Evolutionary conservation across 345 rosid species (phyloP).

Genomic region (Mangifera indica): DNA sequence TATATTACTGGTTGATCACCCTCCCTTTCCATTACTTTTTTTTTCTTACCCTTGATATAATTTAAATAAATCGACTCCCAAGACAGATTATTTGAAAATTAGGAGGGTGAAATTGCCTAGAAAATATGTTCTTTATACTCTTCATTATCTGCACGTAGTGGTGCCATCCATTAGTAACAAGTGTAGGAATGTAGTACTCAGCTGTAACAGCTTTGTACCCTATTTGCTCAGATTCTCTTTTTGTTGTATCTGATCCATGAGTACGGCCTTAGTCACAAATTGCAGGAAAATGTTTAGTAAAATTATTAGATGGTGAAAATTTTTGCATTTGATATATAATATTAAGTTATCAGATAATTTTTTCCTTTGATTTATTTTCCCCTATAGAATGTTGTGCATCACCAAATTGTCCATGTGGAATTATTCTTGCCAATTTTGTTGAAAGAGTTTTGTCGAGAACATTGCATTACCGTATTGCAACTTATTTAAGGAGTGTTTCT

Average conservation of each 20-base stretch:
- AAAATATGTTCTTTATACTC: neutral
- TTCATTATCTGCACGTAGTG: neutral
- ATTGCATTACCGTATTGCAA: no score
- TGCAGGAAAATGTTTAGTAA: neutral
- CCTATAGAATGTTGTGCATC: neutral
- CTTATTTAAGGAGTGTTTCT: no score
- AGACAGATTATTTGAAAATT: conserved; percentile 25
- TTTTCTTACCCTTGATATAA: neutral
- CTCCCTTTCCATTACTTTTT: neutral
- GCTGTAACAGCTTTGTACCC: neutral
- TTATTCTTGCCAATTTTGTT: no score
- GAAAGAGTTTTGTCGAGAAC: no score
- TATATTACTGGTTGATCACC: neutral
- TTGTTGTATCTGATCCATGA: conserved; percentile 17
- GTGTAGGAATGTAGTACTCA: conserved; percentile 4
- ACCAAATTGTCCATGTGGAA: no score
- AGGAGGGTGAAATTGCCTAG: conserved; percentile 24
- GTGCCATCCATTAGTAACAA: conserved; percentile 20
- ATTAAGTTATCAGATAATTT: neutral
- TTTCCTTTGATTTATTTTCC: neutral
- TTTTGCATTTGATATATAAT: neutral
- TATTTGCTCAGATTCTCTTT: neutral
- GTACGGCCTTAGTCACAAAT: neutral
- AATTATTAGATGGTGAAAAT: neutral
- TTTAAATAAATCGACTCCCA: conserved; percentile 29